These are phyloP conservation scores for Suillus luteus DNA, from an alignment of 768 basidiomycete species.

Conservation along the genomic window DNA sequence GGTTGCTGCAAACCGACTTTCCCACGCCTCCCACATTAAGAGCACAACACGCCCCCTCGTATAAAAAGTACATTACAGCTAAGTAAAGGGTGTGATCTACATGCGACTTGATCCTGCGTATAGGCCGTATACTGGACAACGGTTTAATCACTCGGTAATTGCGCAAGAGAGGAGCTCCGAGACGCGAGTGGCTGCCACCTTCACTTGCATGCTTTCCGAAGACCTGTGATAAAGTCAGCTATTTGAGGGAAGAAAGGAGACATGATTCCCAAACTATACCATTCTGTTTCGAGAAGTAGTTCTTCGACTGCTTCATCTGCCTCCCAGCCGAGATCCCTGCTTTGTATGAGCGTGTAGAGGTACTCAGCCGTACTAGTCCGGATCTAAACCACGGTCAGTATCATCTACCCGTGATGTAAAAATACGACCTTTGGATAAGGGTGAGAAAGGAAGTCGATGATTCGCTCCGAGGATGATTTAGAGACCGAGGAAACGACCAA, in stretches of 20 bases:
- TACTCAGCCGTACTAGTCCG: conserved; percentile 82
- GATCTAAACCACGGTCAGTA: conserved; percentile 48
- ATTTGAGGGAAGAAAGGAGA: conserved; percentile 18
- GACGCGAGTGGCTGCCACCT: conserved; percentile 44
- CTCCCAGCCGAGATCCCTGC: conserved; percentile 63
- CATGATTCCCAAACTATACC: conserved; percentile 47
- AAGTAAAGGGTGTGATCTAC: conserved; percentile 5
- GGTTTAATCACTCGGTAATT: conserved; percentile 9
- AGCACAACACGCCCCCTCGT: conserved; percentile 4
- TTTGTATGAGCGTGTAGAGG: conserved; percentile 76
- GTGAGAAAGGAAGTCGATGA: conserved; percentile 73
- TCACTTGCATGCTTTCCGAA: conserved; percentile 42
- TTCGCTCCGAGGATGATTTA: conserved; percentile 42
- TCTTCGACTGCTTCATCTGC: conserved; percentile 64
- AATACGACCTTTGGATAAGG: conserved; percentile 73
- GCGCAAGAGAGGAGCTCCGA: conserved; percentile 39
- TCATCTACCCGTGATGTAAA: conserved; percentile 15
- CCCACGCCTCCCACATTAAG: conserved; percentile 9
- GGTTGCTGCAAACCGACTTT: conserved; percentile 2
- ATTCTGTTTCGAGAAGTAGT: conserved; percentile 78
- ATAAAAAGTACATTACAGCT: conserved; percentile 1
- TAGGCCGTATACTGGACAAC: not conserved
- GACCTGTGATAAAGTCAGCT: conserved; percentile 46
- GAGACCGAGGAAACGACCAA: conserved; percentile 51
- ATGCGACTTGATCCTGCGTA: not conserved